These are phyloP conservation scores for Collybiopsis luxurians DNA, from an alignment of 768 basidiomycete genomes.

Conservation along the genomic window DNA sequence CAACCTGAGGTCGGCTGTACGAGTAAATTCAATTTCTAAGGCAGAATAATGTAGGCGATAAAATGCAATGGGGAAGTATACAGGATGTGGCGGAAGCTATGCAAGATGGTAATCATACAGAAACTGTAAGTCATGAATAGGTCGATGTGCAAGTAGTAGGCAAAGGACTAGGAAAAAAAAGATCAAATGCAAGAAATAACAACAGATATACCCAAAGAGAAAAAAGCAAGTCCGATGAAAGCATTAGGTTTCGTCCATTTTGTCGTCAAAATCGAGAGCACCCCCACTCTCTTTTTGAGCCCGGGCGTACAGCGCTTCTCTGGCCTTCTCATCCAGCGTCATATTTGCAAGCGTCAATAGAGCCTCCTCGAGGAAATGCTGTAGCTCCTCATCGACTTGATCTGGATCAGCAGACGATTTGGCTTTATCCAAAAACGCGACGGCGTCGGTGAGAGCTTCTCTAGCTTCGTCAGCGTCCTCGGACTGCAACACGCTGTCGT, in stretches of 20 bases:
- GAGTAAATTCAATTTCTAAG: no score
- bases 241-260: slow-evolving; percentile 21
- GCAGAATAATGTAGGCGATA: no score
- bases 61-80: no score
- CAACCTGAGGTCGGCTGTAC: no score
- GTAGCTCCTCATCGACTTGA: slow-evolving; percentile 2
- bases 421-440: slow-evolving; percentile 37
- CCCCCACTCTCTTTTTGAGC: slow-evolving; percentile 49
- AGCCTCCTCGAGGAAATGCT: slow-evolving; percentile 47
- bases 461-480: slow-evolving; percentile 57
- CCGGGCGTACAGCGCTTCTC: slow-evolving; percentile 50
- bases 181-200: background rate
- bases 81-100: no score
- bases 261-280: slow-evolving; percentile 27
- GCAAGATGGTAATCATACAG: no score
- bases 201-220: background rate
- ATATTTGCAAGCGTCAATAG: slow-evolving; percentile 59
- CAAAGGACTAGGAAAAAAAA: background rate
- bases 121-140: no score
- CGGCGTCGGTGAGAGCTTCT: slow-evolving; percentile 44
- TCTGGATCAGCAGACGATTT: background rate
- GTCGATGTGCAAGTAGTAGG: background rate
- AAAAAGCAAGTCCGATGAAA: background rate
- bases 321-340: slow-evolving; percentile 41
- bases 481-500: slow-evolving; percentile 32